These are phyloP conservation scores for Aspergillus pseudotamarii DNA, from an alignment of 2,329 filamentous ascomycete genomes.

Conservation along the genomic window DNA sequence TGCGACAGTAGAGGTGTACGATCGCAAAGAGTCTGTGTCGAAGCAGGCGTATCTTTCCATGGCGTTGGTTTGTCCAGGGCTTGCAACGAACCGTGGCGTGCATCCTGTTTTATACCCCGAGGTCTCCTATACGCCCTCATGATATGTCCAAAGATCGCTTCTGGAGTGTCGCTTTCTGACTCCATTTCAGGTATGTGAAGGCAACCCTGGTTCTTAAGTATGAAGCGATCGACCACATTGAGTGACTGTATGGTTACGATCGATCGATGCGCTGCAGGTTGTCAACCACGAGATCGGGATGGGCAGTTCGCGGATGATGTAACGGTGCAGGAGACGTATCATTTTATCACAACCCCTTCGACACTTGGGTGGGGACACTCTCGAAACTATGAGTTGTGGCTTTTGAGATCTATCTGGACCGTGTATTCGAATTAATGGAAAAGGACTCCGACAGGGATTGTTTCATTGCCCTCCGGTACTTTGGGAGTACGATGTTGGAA, in stretches of 20 bases:
- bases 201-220: background rate
- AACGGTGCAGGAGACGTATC: constrained; percentile 9
- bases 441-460: background rate
- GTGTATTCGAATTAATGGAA: background rate
- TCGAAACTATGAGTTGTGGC: background rate
- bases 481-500: background rate
- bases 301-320: constrained; percentile 8
- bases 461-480: background rate
- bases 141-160: constrained; percentile 12
- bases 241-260: constrained; percentile 3
- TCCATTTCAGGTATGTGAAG: constrained; percentile 3
- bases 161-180: background rate
- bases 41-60: constrained; percentile 10
- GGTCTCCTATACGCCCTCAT: background rate
- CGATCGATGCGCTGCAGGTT: constrained; percentile 11
- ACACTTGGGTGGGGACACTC: background rate
- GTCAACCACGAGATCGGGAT: constrained; percentile 15
- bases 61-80: background rate
- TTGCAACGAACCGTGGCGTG: background rate
- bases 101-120: background rate
- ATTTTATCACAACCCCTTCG: background rate
- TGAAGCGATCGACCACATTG: constrained; percentile 8
- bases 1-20: constrained; percentile 13
- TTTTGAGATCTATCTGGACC: background rate
- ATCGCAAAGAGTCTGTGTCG: constrained; percentile 14